phyloP scores from a whole-genome alignment of 1,284 basidiomycete species.

The Trichosporon ovoides region DNA sequence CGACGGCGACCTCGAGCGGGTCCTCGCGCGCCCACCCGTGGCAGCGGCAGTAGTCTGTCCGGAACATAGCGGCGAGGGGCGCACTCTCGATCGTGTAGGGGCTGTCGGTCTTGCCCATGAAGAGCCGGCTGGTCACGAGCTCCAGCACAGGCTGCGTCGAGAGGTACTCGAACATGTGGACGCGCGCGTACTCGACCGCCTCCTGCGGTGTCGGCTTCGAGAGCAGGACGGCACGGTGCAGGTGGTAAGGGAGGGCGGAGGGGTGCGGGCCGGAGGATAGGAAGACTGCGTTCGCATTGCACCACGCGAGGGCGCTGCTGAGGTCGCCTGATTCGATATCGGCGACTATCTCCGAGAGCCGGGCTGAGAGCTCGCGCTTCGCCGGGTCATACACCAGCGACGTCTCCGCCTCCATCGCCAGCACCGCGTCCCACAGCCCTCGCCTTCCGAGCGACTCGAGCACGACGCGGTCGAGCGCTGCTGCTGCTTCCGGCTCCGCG shows the following conservation, averaged over 20 bases:
- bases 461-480: constrained; percentile 37
- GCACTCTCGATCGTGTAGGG: constrained; percentile 37
- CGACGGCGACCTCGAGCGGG: constrained; percentile 73
- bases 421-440: constrained; percentile 41
- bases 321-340: constrained; percentile 65
- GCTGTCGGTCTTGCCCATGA: constrained; percentile 31
- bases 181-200: constrained; percentile 70
- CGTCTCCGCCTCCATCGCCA: constrained; percentile 55
- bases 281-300: constrained; percentile 60
- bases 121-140: constrained; percentile 70
- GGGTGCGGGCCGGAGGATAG: constrained; percentile 57
- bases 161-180: constrained; percentile 64
- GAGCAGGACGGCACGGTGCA: constrained; percentile 81
- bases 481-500: constrained; percentile 26
- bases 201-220: constrained; percentile 46
- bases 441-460: constrained; percentile 40
- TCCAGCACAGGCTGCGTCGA: constrained; percentile 67
- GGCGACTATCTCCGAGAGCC: constrained; percentile 67
- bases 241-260: constrained; percentile 75
- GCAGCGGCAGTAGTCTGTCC: constrained; percentile 80
- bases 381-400: constrained; percentile 58
- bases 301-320: constrained; percentile 72
- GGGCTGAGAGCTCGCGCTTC: constrained; percentile 59
- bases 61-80: constrained; percentile 74
- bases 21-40: constrained; percentile 82